These are phyloP conservation scores for Murraya paniculata DNA, from an alignment of 345 rosid species.

Conservation along the genomic window DNA sequence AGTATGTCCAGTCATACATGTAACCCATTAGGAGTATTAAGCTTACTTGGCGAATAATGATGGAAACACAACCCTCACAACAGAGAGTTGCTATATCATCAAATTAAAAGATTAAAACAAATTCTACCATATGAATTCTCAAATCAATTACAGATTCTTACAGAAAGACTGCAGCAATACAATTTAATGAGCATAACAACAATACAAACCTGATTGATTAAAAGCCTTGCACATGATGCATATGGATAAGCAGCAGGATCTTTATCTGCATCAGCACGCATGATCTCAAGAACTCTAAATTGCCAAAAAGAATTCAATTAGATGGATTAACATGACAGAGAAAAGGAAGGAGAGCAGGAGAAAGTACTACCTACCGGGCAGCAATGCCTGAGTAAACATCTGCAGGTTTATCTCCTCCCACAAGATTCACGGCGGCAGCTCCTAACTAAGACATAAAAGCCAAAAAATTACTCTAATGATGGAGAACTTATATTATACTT, in stretches of 20 bases:
- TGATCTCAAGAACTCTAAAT: slow-evolving; percentile 81
- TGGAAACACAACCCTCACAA: neutral
- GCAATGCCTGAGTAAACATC: slow-evolving; percentile 97
- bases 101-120: neutral
- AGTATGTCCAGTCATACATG: slow-evolving; percentile 22
- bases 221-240: slow-evolving; percentile 58
- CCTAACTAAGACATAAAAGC: slow-evolving; percentile 61
- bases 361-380: slow-evolving; percentile 45
- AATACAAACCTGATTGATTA: slow-evolving; percentile 70
- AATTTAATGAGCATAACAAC: slow-evolving; percentile 19
- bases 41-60: neutral
- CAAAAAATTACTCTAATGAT: neutral
- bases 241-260: slow-evolving; percentile 60
- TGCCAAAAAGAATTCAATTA: slow-evolving; percentile 11
- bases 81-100: neutral
- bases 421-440: slow-evolving; percentile 96
- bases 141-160: neutral
- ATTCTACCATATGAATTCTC: neutral
- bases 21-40: slow-evolving; percentile 18
- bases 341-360: slow-evolving; percentile 10
- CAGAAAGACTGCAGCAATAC: neutral
- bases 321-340: neutral
- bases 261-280: slow-evolving; percentile 66
- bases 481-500: neutral
- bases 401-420: slow-evolving; percentile 84